Evolutionary conservation across 2,329 filamentous ascomycete species (phyloP).

Genomic region (Alternaria angustiovoidea): DNA sequence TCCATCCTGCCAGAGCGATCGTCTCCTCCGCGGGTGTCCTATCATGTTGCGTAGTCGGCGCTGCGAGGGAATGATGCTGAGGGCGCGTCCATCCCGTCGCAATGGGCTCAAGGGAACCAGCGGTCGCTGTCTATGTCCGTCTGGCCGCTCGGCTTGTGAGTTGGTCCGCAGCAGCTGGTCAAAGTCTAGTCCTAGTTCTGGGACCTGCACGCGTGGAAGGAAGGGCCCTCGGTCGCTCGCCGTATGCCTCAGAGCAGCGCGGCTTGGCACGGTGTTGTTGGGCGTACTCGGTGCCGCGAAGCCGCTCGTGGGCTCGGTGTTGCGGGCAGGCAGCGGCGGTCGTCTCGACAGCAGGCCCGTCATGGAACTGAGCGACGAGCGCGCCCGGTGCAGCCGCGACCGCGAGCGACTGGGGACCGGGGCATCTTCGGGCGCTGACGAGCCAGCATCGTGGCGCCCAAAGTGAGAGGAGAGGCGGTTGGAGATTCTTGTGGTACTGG

Average conservation of each 20-base stretch:
- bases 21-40: conserved; percentile 59
- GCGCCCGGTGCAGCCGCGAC: conserved; percentile 46
- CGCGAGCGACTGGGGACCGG: conserved; percentile 32
- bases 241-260: conserved; percentile 31
- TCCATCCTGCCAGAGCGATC: conserved; percentile 54
- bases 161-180: conserved; percentile 40
- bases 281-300: conserved; percentile 26
- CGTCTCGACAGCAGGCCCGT: conserved; percentile 42
- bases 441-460: conserved; percentile 42
- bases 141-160: conserved; percentile 27
- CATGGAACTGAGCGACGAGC: conserved; percentile 49
- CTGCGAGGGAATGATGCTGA: conserved; percentile 49
- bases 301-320: conserved; percentile 22
- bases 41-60: conserved; percentile 53
- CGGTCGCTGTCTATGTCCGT: conserved; percentile 29
- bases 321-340: conserved; percentile 30
- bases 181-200: conserved; percentile 51
- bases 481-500: conserved; percentile 42
- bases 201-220: conserved; percentile 44
- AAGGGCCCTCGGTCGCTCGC: conserved; percentile 43
- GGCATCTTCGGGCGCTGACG: conserved; percentile 31
- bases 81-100: conserved; percentile 43
- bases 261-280: conserved; percentile 25
- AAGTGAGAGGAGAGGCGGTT: conserved; percentile 40
- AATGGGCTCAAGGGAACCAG: conserved; percentile 27